These are phyloP conservation scores for Carallia pectinifolia DNA, from an alignment of 345 rosid genomes.

Conservation along the genomic window DNA sequence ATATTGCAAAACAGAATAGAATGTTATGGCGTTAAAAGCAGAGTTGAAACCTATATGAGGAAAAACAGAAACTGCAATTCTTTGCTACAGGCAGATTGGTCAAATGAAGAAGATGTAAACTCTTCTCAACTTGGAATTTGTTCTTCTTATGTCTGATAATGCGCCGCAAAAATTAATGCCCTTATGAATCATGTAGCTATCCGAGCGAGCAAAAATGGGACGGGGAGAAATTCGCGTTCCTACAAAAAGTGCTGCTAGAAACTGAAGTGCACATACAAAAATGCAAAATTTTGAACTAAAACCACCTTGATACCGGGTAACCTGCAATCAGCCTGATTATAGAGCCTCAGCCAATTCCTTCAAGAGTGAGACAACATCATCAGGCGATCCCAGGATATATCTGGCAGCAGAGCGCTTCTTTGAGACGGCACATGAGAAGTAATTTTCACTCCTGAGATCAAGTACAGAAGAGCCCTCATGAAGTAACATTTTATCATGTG, in stretches of 20 bases:
- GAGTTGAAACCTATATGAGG: too few species aligned
- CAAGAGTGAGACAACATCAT: slow-evolving; percentile 42
- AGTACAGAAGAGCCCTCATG: slow-evolving; percentile 56
- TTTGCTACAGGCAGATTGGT: background rate
- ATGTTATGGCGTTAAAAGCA: too few species aligned
- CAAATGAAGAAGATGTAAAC: background rate
- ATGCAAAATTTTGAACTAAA: too few species aligned
- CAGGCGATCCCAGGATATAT: slow-evolving; percentile 42
- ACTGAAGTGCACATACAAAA: too few species aligned
- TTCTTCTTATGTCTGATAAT: background rate
- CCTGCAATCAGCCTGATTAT: slow-evolving; percentile 11
- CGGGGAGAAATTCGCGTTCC: background rate
- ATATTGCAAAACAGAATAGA: too few species aligned
- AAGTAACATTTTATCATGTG: slow-evolving; percentile 23
- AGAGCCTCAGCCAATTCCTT: slow-evolving; percentile 29
- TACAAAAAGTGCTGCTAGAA: too few species aligned
- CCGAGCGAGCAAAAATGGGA: background rate
- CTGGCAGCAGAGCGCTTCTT: slow-evolving; percentile 50
- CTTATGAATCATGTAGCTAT: background rate
- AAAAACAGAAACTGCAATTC: background rate
- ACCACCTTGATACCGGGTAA: too few species aligned
- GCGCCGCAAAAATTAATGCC: background rate
- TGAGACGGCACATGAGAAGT: slow-evolving; percentile 58
- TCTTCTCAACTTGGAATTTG: background rate
- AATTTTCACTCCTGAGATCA: slow-evolving; percentile 49